Percentiles rank a stretch among this genome's conserved stretches.
These are phyloP conservation scores for Colletotrichum eremochloae DNA, from an alignment of 2,329 filamentous ascomycete species.

Conservation along the genomic window DNA sequence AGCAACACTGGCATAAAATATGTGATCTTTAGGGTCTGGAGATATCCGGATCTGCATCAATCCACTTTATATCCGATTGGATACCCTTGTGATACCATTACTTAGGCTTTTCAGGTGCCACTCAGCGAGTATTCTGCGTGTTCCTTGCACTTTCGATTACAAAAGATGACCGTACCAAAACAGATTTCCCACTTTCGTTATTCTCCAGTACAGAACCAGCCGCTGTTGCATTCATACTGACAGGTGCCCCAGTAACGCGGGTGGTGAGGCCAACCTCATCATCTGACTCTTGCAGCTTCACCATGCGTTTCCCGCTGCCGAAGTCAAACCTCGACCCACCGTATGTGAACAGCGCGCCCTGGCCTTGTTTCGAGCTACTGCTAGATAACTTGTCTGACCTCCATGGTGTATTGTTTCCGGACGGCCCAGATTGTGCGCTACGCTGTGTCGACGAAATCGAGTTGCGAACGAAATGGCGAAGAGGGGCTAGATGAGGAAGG, in stretches of 20 bases:
- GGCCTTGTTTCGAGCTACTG: conserved; percentile 17
- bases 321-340: conserved; percentile 29
- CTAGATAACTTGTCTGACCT: not conserved
- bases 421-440: conserved; percentile 1
- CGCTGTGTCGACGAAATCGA: conserved; percentile 14
- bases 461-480: conserved; percentile 31
- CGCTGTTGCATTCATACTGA: not conserved
- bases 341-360: conserved; percentile 27
- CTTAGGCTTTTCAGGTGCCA: too few relatives aligned
- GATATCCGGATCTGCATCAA: not conserved
- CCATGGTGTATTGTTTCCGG: conserved; percentile 6
- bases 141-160: not conserved
- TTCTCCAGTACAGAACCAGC: conserved; percentile 43
- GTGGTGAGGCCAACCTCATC: conserved; percentile 36
- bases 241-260: not conserved
- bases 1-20: conserved; percentile 15
- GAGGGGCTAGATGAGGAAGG: conserved; percentile 53
- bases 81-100: too few relatives aligned
- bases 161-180: conserved; percentile 10
- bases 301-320: conserved; percentile 5
- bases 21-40: not conserved
- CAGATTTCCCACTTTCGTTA: not conserved
- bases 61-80: not conserved
- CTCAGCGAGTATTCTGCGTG: too few relatives aligned
- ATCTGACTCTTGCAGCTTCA: conserved; percentile 15